Evolutionary conservation across 306 rosid species (phyloP).

Genomic region (Spatholobus suberectus): DNA sequence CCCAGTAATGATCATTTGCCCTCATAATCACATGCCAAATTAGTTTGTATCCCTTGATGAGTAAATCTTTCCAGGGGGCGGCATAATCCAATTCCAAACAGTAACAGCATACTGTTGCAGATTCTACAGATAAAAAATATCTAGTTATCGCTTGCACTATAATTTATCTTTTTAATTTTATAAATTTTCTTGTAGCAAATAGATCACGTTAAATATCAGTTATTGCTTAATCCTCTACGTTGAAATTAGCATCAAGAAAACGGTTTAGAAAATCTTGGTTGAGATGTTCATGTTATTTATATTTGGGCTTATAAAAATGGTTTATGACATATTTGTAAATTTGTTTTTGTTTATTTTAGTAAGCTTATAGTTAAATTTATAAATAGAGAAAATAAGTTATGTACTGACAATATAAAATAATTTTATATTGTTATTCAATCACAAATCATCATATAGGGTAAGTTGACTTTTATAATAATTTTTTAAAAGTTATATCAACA

Average conservation of each 20-base stretch:
- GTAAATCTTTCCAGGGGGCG: not conserved
- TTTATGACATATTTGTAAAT: not conserved
- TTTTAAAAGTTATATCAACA: too few relatives aligned
- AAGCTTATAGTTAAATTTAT: not conserved
- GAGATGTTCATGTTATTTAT: not conserved
- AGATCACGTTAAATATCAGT: not conserved
- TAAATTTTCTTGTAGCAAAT: not conserved
- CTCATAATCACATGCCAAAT: constrained; percentile 36
- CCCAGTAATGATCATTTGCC: constrained; percentile 45
- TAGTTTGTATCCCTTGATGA: not conserved
- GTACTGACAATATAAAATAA: too few relatives aligned
- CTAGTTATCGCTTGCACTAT: not conserved
- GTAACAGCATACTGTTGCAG: not conserved
- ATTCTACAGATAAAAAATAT: not conserved
- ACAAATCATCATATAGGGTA: too few relatives aligned
- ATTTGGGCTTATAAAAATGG: not conserved
- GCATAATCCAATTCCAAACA: not conserved
- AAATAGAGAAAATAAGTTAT: too few relatives aligned
- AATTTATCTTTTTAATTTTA: not conserved
- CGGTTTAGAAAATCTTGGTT: not conserved
- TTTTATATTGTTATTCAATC: too few relatives aligned
- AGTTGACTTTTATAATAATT: too few relatives aligned
- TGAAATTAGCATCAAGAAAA: too few relatives aligned
- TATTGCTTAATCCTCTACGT: not conserved
- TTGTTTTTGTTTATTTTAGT: not conserved